Base-by-base conservation (phyloP, 768 basidiomycete species). In the Mycena rosella region DNA sequence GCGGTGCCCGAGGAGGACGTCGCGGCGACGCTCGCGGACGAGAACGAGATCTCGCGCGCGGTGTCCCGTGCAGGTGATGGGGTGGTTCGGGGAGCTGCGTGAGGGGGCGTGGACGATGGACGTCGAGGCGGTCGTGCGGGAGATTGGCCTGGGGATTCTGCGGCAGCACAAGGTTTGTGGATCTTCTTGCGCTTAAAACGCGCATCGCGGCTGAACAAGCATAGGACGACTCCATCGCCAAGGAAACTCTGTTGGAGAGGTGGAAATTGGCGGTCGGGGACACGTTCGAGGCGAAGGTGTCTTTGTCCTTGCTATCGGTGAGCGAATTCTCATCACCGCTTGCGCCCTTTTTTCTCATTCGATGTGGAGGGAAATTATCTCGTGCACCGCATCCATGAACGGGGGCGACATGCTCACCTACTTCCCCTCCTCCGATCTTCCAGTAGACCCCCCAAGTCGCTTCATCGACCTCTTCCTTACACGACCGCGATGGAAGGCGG, bases 381-480 rank as follows among this genome's bases (percentile, higher is more conserved):
- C 54, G 79, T 82, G 20, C 78, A 84, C 84, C 14, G 75, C 81
- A 24, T 69, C 79, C 20, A 72, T 80, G n/a, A 78, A 74, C 52
- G 81, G 69, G 42, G 34, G 69, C 55, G 66, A 78, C 6, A 75
- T 83, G 18, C 73, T 97, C 36, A 87, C 80, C 17, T 96, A 95
- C 79, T 94, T 96, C 75, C 91, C 96, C 15, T 82, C 87, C 4
- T 88, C 92, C 0, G 78, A 81, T 2, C 88, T 99, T 27, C 93
- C 96, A 1, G 77, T 87, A 0, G 92, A 95, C 56, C 92, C 96
- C 7, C 83, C 90, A 1, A 86, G 88, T 10, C 91, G 97, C 18
- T 99, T 99, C 80, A 78, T 87, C 15, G 95, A 97, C 69, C 86
- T 99, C 18, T 99, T 99, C 83, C 83, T 94, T 42, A 92, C 91